A percentile compares a stretch with the other conserved stretches of the same genome.
phyloP scores from a whole-genome alignment of 176 grass and related monocot genomes.

The Neostapfia colusana region DNA sequence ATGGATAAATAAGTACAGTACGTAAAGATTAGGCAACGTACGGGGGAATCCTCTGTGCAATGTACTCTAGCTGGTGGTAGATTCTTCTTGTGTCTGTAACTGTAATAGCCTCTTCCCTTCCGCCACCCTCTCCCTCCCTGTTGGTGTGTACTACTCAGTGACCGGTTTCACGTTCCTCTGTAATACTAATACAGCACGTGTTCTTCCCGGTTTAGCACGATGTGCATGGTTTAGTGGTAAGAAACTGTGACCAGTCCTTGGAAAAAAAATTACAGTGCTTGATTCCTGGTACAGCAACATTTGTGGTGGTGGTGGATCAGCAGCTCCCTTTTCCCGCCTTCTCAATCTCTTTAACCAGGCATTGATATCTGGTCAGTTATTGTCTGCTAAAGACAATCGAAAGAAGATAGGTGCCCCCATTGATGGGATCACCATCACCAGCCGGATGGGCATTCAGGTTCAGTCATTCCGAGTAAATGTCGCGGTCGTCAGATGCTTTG shows the following conservation, averaged over 20 bases:
- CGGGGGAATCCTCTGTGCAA: too few species aligned
- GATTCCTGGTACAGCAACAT: background rate
- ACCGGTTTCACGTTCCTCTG: too few species aligned
- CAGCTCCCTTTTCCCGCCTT: background rate
- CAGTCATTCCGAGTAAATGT: background rate
- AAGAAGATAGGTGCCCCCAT: background rate
- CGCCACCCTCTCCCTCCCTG: too few species aligned
- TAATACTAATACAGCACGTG: conserved; percentile 17
- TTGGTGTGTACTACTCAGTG: too few species aligned
- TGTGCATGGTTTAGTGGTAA: too few species aligned
- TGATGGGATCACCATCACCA: background rate
- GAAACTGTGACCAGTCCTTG: background rate
- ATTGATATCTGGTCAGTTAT: conserved; percentile 2
- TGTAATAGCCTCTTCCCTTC: background rate
- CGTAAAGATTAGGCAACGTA: background rate
- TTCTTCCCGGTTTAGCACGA: background rate
- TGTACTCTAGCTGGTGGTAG: conserved; percentile 29
- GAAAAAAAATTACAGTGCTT: background rate
- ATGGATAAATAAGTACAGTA: conserved; percentile 33
- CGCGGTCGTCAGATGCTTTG: conserved; percentile 23
- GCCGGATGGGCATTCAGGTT: background rate
- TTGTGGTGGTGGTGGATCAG: background rate
- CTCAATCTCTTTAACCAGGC: background rate
- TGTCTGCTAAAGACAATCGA: background rate
- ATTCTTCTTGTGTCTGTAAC: conserved; percentile 3